A percentile compares a stretch with the other conserved stretches of the same genome.
phyloP scores from a whole-genome alignment of 2,329 filamentous ascomycete genomes.

The Proliferodiscus dingleyae region DNA sequence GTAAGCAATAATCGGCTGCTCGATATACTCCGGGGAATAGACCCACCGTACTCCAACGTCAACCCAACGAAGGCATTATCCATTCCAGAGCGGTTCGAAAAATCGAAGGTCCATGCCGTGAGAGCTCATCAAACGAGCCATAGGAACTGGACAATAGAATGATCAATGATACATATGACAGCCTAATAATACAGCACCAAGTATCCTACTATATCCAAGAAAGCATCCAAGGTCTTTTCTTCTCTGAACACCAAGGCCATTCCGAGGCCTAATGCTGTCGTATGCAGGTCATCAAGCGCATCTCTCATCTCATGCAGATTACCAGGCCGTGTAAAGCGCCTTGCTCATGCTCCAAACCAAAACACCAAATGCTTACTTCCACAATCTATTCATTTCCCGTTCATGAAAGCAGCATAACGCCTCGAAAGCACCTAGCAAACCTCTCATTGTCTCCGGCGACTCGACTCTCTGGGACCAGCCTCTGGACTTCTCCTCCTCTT shows the following conservation, averaged over 20 bases:
- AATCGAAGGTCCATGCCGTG: neutral
- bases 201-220: slow-evolving; percentile 25
- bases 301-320: slow-evolving; percentile 11
- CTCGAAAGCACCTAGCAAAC: neutral
- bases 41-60: neutral
- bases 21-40: neutral
- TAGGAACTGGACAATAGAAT: neutral
- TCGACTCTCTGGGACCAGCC: slow-evolving; percentile 40
- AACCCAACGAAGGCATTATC: neutral
- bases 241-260: slow-evolving; percentile 11
- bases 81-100: neutral
- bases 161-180: neutral
- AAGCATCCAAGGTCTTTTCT: slow-evolving; percentile 7
- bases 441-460: slow-evolving; percentile 38
- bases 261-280: slow-evolving; percentile 6
- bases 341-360: slow-evolving; percentile 7
- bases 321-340: slow-evolving; percentile 12
- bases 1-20: neutral
- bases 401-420: neutral
- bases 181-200: slow-evolving; percentile 11
- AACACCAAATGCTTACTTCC: slow-evolving; percentile 5
- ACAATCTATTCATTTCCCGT: slow-evolving; percentile 4
- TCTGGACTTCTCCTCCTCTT: slow-evolving; percentile 53
- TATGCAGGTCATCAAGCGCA: slow-evolving; percentile 18
- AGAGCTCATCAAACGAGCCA: neutral